Conservation (phyloP, 352 stramenopile genomes). For the Globisporangium viniferum region DNA sequence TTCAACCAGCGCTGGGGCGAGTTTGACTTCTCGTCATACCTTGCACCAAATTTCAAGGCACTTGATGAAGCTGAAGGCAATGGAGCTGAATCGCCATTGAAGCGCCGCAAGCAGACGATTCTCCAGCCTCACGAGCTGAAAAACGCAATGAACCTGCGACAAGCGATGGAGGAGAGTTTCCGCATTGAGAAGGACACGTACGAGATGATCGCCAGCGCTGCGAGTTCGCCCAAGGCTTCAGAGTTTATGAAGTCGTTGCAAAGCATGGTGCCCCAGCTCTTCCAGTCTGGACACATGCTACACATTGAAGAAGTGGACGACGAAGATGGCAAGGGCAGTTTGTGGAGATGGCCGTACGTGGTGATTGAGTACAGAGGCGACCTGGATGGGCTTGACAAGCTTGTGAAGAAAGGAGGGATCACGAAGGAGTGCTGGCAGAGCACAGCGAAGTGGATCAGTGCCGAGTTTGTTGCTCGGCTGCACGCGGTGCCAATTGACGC, state of each 20-base stretch:
- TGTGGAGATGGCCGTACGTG: conserved; percentile 87
- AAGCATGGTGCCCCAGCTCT: conserved; percentile 42
- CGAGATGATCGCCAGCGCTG: conserved; percentile 38
- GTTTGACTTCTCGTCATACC: conserved; percentile 66
- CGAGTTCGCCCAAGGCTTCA: background rate
- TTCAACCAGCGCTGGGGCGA: conserved; percentile 83
- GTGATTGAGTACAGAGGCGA: conserved; percentile 65
- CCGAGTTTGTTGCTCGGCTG: conserved; percentile 53
- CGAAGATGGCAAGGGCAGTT: conserved; percentile 50
- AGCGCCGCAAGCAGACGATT: conserved; percentile 42
- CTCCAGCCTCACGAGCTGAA: conserved; percentile 55
- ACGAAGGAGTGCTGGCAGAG: conserved; percentile 45
- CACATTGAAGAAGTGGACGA: conserved; percentile 66
- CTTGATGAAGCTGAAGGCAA: conserved; percentile 10
- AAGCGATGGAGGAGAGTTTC: conserved; percentile 76
- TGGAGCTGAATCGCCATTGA: conserved; percentile 18
- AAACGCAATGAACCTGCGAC: conserved; percentile 50
- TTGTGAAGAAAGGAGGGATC: conserved; percentile 51
- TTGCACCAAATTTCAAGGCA: conserved; percentile 48
- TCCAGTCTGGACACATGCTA: conserved; percentile 49
- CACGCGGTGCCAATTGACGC: conserved; percentile 53
- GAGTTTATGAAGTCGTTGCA: conserved; percentile 25
- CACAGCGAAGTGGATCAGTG: conserved; percentile 60
- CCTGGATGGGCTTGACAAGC: conserved; percentile 44
- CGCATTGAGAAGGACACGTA: conserved; percentile 63